Conservation (phyloP, 2,329 filamentous ascomycete genomes). For the Arthrobotrys sphaeroides region DNA sequence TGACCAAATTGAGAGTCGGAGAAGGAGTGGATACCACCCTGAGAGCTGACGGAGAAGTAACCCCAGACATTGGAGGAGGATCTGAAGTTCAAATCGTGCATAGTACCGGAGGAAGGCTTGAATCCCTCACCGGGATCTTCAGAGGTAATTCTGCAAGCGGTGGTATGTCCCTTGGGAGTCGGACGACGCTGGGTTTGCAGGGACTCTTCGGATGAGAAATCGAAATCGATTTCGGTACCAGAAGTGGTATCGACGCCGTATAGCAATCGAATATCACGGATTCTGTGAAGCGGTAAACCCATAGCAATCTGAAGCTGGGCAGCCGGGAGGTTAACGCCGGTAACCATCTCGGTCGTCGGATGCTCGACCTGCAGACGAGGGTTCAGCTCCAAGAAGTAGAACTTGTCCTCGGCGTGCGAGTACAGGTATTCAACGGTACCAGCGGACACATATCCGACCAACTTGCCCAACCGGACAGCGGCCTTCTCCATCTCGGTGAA, state of each 20-base stretch:
- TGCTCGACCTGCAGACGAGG: conserved; percentile 99
- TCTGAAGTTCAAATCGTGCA: conserved; percentile 99
- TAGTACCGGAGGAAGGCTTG: conserved; percentile 98
- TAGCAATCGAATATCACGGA: conserved; percentile 92
- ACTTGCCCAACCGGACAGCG: conserved; percentile 87
- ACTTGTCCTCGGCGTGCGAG: conserved; percentile 96
- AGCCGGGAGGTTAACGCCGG: conserved; percentile 93
- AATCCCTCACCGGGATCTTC: conserved; percentile 99
- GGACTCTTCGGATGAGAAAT: conserved; percentile 88
- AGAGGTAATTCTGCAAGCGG: conserved; percentile 97
- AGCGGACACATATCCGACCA: conserved; percentile 97
- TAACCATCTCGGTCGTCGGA: conserved; percentile 99
- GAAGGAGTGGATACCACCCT: conserved; percentile 98
- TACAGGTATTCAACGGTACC: conserved; percentile 99
- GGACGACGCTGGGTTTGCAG: conserved; percentile 86
- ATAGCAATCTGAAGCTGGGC: conserved; percentile 98
- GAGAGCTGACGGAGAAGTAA: conserved; percentile 98
- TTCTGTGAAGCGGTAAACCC: conserved; percentile 94
- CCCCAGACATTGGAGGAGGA: conserved; percentile 99
- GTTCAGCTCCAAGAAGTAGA: conserved; percentile 99
- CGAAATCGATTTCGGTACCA: conserved; percentile 89
- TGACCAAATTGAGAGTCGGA: conserved; percentile 99
- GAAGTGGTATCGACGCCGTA: conserved; percentile 95
- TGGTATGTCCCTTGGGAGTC: conserved; percentile 94
- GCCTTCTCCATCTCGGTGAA: conserved; percentile 98